Conservation (phyloP, 495 filamentous ascomycete genomes). For the Penicillium crystallinum region DNA sequence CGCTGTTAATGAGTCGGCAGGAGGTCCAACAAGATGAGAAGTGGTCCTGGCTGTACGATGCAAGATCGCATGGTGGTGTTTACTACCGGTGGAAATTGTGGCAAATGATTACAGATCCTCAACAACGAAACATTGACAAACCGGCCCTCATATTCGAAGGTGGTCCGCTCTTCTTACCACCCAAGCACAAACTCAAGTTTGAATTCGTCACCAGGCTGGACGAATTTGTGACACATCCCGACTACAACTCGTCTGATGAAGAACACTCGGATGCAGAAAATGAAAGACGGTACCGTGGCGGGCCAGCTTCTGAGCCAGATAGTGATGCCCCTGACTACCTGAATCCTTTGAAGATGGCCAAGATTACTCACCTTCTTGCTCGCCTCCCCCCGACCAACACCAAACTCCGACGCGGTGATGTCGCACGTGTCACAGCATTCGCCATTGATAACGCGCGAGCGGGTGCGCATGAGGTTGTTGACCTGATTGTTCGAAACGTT, state of each 20-base stretch:
- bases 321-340: conserved; percentile 67
- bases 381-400: conserved; percentile 73
- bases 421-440: conserved; percentile 81
- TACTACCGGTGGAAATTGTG: conserved; percentile 92
- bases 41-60: conserved; percentile 93
- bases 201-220: conserved; percentile 69
- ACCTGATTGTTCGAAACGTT: conserved; percentile 79
- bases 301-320: conserved; percentile 44
- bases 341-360: conserved; percentile 78
- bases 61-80: conserved; percentile 69
- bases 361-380: conserved; percentile 71
- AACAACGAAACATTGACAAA: conserved; percentile 24
- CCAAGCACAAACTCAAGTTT: conserved; percentile 60
- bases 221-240: conserved; percentile 74
- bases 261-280: conserved; percentile 76
- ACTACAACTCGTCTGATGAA: conserved; percentile 84
- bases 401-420: conserved; percentile 75
- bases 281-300: conserved; percentile 50
- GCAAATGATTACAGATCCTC: conserved; percentile 62
- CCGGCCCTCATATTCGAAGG: conserved; percentile 59
- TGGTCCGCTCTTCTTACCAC: conserved; percentile 64
- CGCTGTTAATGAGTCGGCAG: conserved; percentile 78
- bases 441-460: conserved; percentile 80
- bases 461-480: conserved; percentile 81
- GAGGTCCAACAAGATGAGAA: conserved; percentile 78